phyloP scores from a whole-genome alignment of 2,329 filamentous ascomycete species.

The Aureobasidium melanogenum region DNA sequence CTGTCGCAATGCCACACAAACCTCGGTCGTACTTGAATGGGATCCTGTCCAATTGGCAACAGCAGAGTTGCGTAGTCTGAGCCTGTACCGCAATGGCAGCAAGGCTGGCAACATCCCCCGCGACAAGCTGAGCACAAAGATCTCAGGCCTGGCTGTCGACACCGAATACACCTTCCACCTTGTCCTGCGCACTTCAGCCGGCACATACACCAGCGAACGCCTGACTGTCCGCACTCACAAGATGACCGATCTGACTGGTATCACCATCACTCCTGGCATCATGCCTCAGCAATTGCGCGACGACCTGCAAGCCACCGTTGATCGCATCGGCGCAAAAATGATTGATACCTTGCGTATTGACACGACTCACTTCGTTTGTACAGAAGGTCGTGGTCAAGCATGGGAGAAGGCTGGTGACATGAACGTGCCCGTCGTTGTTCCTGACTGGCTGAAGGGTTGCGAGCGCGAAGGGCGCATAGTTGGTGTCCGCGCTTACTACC shows the following conservation, averaged over 20 bases:
- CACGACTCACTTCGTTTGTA: slow-evolving; percentile 97
- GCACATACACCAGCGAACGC: slow-evolving; percentile 75
- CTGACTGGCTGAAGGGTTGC: slow-evolving; percentile 97
- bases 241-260: slow-evolving; percentile 94
- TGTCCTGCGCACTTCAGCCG: slow-evolving; percentile 81
- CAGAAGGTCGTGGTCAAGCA: slow-evolving; percentile 75
- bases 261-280: slow-evolving; percentile 87
- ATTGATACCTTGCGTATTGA: slow-evolving; percentile 88
- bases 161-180: slow-evolving; percentile 94
- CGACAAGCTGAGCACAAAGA: slow-evolving; percentile 91
- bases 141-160: slow-evolving; percentile 90
- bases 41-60: slow-evolving; percentile 90
- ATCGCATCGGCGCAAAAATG: slow-evolving; percentile 86
- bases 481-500: slow-evolving; percentile 89
- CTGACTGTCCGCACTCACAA: slow-evolving; percentile 87
- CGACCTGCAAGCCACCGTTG: slow-evolving; percentile 63
- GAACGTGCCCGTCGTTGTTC: slow-evolving; percentile 94
- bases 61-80: slow-evolving; percentile 79
- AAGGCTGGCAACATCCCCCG: slow-evolving; percentile 93
- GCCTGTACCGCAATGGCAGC: slow-evolving; percentile 88
- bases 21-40: slow-evolving; percentile 97
- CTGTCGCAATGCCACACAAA: slow-evolving; percentile 95
- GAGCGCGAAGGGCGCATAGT: slow-evolving; percentile 87
- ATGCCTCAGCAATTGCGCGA: slow-evolving; percentile 67
- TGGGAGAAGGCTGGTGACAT: slow-evolving; percentile 98